Evolutionary conservation across 2,329 filamentous ascomycete species (phyloP).

Genomic region (Pyrenophora seminiperda): DNA sequence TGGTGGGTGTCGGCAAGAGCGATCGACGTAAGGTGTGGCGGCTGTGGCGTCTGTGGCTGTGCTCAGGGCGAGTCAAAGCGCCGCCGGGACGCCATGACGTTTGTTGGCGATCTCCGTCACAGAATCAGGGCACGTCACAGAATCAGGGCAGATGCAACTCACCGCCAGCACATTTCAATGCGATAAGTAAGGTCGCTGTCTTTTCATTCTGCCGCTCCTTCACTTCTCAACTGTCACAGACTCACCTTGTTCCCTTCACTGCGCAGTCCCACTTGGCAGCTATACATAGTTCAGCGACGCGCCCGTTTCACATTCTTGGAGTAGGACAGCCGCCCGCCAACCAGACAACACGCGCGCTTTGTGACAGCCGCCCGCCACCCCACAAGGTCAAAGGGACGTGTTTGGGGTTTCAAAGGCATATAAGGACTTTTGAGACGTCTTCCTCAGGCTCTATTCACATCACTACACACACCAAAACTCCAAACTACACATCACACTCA

Average conservation of each 20-base stretch:
- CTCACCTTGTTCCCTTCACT: slow-evolving; percentile 14
- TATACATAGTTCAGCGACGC: slow-evolving; percentile 47
- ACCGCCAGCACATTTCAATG: slow-evolving; percentile 30
- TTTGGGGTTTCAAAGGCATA: slow-evolving; percentile 21
- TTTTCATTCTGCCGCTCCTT: slow-evolving; percentile 8
- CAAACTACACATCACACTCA: slow-evolving; percentile 18
- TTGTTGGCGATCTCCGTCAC: slow-evolving; percentile 11
- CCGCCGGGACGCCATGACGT: slow-evolving; percentile 27
- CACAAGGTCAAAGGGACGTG: slow-evolving; percentile 15
- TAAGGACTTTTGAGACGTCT: slow-evolving; percentile 21
- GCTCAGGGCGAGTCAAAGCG: slow-evolving; percentile 4
- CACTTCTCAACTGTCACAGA: slow-evolving; percentile 11
- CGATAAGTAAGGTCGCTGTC: slow-evolving; percentile 24
- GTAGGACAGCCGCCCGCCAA: slow-evolving; percentile 38
- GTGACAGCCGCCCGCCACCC: slow-evolving; percentile 32
- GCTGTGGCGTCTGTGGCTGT: slow-evolving; percentile 26
- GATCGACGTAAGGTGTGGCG: slow-evolving; percentile 8
- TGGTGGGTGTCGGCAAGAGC: slow-evolving; percentile 12
- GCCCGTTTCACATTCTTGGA: slow-evolving; percentile 47
- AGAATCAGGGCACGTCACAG: slow-evolving; percentile 36
- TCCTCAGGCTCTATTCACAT: slow-evolving; percentile 5
- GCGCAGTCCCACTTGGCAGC: slow-evolving; percentile 31
- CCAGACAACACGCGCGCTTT: slow-evolving; percentile 30
- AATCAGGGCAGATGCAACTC: slow-evolving; percentile 37
- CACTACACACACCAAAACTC: slow-evolving; percentile 7